Evolutionary conservation across 805 yeast genomes (phyloP), one percentile per base, ranked within the genome.

Genomic region (Ogataea allantospora): DNA sequence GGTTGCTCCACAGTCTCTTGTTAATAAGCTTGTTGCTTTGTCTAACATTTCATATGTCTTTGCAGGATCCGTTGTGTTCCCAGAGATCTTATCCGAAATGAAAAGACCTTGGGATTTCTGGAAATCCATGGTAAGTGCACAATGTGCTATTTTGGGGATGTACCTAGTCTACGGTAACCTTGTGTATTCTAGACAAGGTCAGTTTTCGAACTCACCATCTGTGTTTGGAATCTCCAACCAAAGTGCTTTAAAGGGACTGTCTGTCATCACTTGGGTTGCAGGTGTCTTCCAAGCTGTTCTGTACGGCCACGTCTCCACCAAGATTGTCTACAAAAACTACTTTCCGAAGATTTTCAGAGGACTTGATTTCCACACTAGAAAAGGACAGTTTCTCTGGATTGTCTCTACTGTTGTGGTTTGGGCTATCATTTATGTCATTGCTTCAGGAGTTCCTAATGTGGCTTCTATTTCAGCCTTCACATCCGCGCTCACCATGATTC

Each of bases 11-110:
- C 46, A 40, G 15, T 17, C 49, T 8, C 42, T 61, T 36, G 47
- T 53, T 33, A 48, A 50, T 37, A 68, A 64, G 44, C 53, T 68
- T 30, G 59, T 55, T 17, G 72, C 70, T 11, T 48, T 68, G 42
- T 63, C 70, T 57, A 70, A 71, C 49, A 65, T 71, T 46, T 71
- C 72, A 14, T 71, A 66, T 48, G 68, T 75, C 2, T 71, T 68
- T 58, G 77, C 75, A 24, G 77, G 77, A 44, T 72, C 77, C 12
- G 63, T 71, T 46, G 66, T 70, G 38, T 71, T 70, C 57, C 63
- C 68, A 12, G 74, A 71, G 46, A 62, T 71, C 30, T 59, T 72
- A 58, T 67, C 76, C 7, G 77, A 71, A 51, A 66, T 71, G 73
- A 61, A 54, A 40, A 61, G 69, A 33, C 77, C 77, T 7, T 56